Conservation (phyloP, 805 yeast species). For the Saccharomycopsis amapae region DNA sequence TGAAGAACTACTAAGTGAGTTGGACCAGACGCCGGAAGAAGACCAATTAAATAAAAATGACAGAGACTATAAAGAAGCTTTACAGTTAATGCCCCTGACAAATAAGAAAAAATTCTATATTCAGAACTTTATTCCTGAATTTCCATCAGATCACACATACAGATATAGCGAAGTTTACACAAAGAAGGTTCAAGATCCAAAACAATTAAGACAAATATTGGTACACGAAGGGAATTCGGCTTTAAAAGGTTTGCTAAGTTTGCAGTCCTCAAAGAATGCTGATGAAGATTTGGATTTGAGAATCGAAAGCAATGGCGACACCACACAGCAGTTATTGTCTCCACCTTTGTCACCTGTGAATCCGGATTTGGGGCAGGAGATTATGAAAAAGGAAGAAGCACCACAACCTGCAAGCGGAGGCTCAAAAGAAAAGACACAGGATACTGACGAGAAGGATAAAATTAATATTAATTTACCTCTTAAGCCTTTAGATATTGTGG, state of each 20-base stretch:
- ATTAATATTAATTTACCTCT: slow-evolving; percentile 20
- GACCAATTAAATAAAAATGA: slow-evolving; percentile 14
- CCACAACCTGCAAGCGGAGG: slow-evolving; percentile 7
- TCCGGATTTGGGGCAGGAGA: slow-evolving; percentile 10
- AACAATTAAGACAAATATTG: slow-evolving; percentile 58
- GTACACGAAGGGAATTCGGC: slow-evolving; percentile 80
- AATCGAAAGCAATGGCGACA: slow-evolving; percentile 3
- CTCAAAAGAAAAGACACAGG: not conserved
- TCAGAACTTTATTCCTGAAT: slow-evolving; percentile 74
- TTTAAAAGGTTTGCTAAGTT: slow-evolving; percentile 48
- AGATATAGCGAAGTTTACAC: slow-evolving; percentile 66
- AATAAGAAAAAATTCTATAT: slow-evolving; percentile 38
- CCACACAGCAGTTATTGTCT: slow-evolving; percentile 8
- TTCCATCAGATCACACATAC: slow-evolving; percentile 94
- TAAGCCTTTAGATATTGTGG: slow-evolving; percentile 46
- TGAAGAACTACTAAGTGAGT: not conserved
- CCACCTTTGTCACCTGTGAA: slow-evolving; percentile 16
- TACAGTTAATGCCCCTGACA: slow-evolving; percentile 45
- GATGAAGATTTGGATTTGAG: slow-evolving; percentile 9
- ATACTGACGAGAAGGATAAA: not conserved
- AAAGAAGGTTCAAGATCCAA: slow-evolving; percentile 59
- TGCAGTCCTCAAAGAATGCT: slow-evolving; percentile 22
- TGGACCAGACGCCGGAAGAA: slow-evolving; percentile 1
- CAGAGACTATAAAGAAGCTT: slow-evolving; percentile 10
- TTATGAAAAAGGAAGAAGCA: slow-evolving; percentile 8